Percentiles rank a stretch among this genome's conserved stretches.
Conservation (phyloP, 768 basidiomycete species). For the Trametes cingulata region DNA sequence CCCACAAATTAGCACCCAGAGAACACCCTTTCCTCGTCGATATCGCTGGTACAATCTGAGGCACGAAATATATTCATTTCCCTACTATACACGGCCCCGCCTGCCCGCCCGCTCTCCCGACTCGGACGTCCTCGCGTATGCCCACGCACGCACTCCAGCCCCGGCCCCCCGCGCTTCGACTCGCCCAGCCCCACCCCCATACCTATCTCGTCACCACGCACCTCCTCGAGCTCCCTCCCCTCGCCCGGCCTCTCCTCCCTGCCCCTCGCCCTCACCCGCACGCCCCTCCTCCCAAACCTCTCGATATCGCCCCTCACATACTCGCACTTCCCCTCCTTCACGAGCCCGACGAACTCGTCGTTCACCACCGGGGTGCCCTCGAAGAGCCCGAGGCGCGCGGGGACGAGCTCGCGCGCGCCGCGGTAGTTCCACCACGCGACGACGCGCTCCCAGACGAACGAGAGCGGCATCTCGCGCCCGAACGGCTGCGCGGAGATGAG, state of each 20-base stretch:
- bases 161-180: too few relatives aligned
- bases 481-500: constrained; percentile 52
- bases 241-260: constrained; percentile 37
- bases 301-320: constrained; percentile 51
- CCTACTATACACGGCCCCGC: too few relatives aligned
- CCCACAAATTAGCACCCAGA: too few relatives aligned
- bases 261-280: constrained; percentile 42
- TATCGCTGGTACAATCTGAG: too few relatives aligned
- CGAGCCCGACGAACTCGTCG: constrained; percentile 48
- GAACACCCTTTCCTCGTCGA: too few relatives aligned
- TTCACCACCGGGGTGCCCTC: constrained; percentile 54
- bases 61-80: too few relatives aligned
- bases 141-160: too few relatives aligned
- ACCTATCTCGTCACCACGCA: constrained; percentile 1
- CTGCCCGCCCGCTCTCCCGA: too few relatives aligned
- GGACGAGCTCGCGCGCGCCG: constrained; percentile 46
- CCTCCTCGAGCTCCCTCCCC: constrained; percentile 32
- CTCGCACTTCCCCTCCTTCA: constrained; percentile 42
- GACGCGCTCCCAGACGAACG: constrained; percentile 51
- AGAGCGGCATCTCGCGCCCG: constrained; percentile 52
- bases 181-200: too few relatives aligned
- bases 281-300: constrained; percentile 39
- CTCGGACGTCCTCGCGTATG: too few relatives aligned
- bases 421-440: constrained; percentile 45
- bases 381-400: constrained; percentile 43